phyloP scores from a whole-genome alignment of 2,329 filamentous ascomycete species.

The Sporothrix globosa region DNA sequence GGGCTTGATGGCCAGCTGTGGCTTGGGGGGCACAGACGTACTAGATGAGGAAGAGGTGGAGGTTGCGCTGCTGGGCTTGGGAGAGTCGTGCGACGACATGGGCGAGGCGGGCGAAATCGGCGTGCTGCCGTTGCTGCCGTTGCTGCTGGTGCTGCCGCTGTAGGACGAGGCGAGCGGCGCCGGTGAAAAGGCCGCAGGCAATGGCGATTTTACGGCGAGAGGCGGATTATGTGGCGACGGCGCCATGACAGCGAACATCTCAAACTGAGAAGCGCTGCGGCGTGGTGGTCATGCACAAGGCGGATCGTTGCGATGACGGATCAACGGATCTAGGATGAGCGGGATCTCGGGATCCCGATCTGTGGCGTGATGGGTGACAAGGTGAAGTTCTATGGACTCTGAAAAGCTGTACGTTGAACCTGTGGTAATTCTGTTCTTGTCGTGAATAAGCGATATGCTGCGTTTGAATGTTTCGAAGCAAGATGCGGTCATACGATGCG shows the following conservation, averaged over 20 bases:
- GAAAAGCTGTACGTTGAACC: not conserved
- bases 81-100: slow-evolving; percentile 33
- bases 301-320: not conserved
- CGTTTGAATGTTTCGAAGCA: not conserved
- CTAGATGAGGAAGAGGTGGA: slow-evolving; percentile 37
- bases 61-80: slow-evolving; percentile 30
- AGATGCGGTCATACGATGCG: slow-evolving; percentile 1
- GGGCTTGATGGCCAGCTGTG: slow-evolving; percentile 35
- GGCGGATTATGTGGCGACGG: slow-evolving; percentile 26
- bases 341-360: slow-evolving; percentile 7
- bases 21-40: slow-evolving; percentile 31
- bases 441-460: slow-evolving; percentile 11
- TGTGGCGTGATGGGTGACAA: not conserved
- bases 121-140: slow-evolving; percentile 32
- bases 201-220: slow-evolving; percentile 28
- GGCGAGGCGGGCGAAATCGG: slow-evolving; percentile 34
- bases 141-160: slow-evolving; percentile 28
- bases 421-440: not conserved
- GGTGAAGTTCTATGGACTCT: not conserved
- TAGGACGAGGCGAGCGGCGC: slow-evolving; percentile 20
- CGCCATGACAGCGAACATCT: slow-evolving; percentile 35
- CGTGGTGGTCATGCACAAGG: slow-evolving; percentile 19
- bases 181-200: slow-evolving; percentile 21
- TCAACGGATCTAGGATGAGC: slow-evolving; percentile 4
- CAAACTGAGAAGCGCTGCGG: slow-evolving; percentile 25